phyloP scores from a whole-genome alignment of 1,284 basidiomycete species.

The Apiotrichum veenhuisii region DNA sequence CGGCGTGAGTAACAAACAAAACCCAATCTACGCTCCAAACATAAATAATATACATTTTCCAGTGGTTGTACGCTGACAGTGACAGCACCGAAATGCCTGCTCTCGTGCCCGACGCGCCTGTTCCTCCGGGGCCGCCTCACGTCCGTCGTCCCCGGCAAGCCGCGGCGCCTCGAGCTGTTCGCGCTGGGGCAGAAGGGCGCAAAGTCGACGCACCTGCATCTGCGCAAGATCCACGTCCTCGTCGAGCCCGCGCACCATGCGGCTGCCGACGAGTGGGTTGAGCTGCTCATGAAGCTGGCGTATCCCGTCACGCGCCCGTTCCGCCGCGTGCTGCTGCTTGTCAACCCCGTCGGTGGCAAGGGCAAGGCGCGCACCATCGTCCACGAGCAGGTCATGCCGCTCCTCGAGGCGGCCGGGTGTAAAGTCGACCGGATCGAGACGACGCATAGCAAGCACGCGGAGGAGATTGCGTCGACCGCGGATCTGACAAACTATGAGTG shows the following conservation, averaged over 20 bases:
- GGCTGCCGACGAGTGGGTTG: slow-evolving; percentile 58
- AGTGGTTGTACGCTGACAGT: slow-evolving; percentile 1
- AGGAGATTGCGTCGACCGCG: slow-evolving; percentile 63
- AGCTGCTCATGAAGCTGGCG: slow-evolving; percentile 57
- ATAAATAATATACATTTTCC: background rate
- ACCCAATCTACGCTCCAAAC: too few species aligned
- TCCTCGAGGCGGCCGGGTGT: slow-evolving; percentile 74
- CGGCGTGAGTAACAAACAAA: too few species aligned
- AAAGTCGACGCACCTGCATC: slow-evolving; percentile 18
- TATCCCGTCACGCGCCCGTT: slow-evolving; percentile 58
- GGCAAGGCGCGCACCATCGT: slow-evolving; percentile 66
- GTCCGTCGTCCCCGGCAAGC: background rate
- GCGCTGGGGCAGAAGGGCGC: slow-evolving; percentile 27
- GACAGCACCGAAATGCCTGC: slow-evolving; percentile 40
- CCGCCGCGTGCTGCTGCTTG: slow-evolving; percentile 63
- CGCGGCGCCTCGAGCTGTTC: slow-evolving; percentile 34
- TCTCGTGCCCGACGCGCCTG: slow-evolving; percentile 32
- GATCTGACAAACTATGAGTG: slow-evolving; percentile 61
- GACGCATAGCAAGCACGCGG: slow-evolving; percentile 66
- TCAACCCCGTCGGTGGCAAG: slow-evolving; percentile 86
- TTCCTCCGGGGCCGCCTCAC: slow-evolving; percentile 31
- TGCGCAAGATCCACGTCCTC: slow-evolving; percentile 43
- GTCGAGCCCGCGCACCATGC: slow-evolving; percentile 34
- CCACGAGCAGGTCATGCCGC: slow-evolving; percentile 66
- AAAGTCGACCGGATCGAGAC: slow-evolving; percentile 62